These are phyloP conservation scores for Fusarium sp. DNA, from an alignment of 2,329 filamentous ascomycete species.

Conservation along the genomic window DNA sequence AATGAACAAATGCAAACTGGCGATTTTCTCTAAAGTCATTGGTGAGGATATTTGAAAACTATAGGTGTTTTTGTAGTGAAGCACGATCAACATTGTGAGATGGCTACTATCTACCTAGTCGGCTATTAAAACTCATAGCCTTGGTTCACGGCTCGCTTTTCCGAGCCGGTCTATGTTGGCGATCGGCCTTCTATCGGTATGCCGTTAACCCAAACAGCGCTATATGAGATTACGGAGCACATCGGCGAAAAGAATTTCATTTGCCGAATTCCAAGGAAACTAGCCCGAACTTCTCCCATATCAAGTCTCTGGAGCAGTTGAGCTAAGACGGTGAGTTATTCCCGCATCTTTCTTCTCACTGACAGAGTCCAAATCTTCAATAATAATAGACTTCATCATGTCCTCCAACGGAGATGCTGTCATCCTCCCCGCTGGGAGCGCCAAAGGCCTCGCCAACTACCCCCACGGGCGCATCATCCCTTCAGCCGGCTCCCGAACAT, in stretches of 20 bases:
- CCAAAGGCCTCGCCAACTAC: neutral
- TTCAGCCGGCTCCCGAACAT: neutral
- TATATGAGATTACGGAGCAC: neutral
- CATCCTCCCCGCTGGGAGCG: neutral
- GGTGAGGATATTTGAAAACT: neutral
- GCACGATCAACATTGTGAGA: neutral
- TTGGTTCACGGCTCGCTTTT: neutral
- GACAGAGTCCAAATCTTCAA: neutral
- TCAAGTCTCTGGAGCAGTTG: neutral
- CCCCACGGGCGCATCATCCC: neutral
- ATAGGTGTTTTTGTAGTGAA: neutral
- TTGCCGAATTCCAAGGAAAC: neutral
- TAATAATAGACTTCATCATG: neutral
- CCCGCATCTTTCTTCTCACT: neutral
- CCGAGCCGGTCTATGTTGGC: neutral
- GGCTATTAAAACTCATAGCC: neutral
- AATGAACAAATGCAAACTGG: neutral
- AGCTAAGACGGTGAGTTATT: neutral
- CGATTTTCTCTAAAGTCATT: neutral
- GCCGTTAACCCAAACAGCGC: neutral
- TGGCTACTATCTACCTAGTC: neutral
- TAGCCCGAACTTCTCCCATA: neutral
- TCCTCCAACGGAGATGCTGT: neutral
- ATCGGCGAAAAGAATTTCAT: neutral
- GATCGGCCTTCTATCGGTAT: neutral